Evolutionary conservation across 805 yeast species (phyloP).

Genomic region (Metschnikowia borealis): DNA sequence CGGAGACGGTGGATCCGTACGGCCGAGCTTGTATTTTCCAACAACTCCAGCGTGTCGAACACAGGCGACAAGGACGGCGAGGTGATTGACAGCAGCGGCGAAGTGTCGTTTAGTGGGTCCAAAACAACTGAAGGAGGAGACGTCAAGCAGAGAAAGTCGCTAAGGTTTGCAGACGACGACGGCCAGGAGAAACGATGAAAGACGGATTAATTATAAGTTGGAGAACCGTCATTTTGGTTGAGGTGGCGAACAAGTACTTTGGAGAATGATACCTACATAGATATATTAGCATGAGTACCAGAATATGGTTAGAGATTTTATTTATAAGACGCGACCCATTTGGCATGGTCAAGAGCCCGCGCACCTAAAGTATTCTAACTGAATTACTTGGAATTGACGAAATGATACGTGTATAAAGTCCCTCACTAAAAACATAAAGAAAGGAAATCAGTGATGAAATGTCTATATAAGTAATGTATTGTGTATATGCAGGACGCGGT

Average conservation of each 20-base stretch:
- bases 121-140: not conserved
- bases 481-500: too few species aligned
- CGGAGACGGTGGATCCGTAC: conserved; percentile 95
- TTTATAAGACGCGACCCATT: conserved; percentile 5
- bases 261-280: too few species aligned
- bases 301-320: not conserved
- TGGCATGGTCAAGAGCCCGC: too few species aligned
- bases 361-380: too few species aligned
- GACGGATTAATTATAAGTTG: too few species aligned
- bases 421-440: too few species aligned
- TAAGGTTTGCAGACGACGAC: conserved; percentile 39
- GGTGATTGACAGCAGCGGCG: not conserved
- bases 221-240: too few species aligned
- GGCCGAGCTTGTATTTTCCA: conserved; percentile 65
- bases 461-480: too few species aligned
- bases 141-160: conserved; percentile 35
- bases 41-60: not conserved
- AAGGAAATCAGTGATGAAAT: too few species aligned
- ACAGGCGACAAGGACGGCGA: not conserved
- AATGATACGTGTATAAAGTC: too few species aligned
- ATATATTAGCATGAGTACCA: not conserved
- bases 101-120: not conserved
- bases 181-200: not conserved
- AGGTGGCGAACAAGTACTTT: too few species aligned
- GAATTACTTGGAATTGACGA: too few species aligned